Percentiles rank a stretch among this genome's conserved stretches.
These are phyloP conservation scores for Venturia carpophila DNA, from an alignment of 2,329 filamentous ascomycete species.

Conservation along the genomic window DNA sequence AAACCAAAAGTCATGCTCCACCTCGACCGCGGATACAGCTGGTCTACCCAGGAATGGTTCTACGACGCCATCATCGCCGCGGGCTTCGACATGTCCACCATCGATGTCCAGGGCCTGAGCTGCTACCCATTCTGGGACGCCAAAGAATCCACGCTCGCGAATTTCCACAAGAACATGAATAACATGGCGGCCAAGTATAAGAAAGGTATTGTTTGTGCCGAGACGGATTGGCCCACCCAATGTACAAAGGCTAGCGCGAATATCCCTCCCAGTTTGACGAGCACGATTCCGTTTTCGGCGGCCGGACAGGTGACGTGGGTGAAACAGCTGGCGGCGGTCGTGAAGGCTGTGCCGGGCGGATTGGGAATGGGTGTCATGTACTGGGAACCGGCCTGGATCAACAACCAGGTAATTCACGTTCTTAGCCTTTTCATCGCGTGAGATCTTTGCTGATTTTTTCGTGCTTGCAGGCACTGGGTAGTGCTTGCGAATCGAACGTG, in stretches of 20 bases:
- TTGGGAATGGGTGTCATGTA: constrained; percentile 54
- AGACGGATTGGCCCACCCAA: constrained; percentile 61
- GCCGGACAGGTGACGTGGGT: constrained; percentile 58
- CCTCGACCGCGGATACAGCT: constrained; percentile 66
- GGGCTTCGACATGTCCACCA: constrained; percentile 44
- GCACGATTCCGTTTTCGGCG: constrained; percentile 51
- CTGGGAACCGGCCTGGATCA: constrained; percentile 66
- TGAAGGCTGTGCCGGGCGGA: constrained; percentile 47
- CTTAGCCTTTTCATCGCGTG: background rate
- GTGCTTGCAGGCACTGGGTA: constrained; percentile 9
- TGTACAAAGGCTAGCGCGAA: constrained; percentile 46
- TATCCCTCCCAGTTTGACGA: constrained; percentile 53
- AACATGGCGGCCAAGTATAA: constrained; percentile 55
- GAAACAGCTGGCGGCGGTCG: constrained; percentile 49
- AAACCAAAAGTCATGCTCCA: constrained; percentile 66
- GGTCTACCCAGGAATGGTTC: constrained; percentile 57
- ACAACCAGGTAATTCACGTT: constrained; percentile 43
- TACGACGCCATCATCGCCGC: constrained; percentile 51
- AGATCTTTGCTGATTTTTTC: background rate
- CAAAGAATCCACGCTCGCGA: constrained; percentile 47
- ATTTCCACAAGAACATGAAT: constrained; percentile 47
- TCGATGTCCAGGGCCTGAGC: constrained; percentile 63
- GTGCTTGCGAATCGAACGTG: constrained; percentile 14
- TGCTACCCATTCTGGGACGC: constrained; percentile 66
- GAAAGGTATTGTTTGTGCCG: constrained; percentile 61